Evolutionary conservation across 768 basidiomycete species (phyloP), one percentile per base, ranked within the genome.

Genomic region (Wakefieldia striispora): DNA sequence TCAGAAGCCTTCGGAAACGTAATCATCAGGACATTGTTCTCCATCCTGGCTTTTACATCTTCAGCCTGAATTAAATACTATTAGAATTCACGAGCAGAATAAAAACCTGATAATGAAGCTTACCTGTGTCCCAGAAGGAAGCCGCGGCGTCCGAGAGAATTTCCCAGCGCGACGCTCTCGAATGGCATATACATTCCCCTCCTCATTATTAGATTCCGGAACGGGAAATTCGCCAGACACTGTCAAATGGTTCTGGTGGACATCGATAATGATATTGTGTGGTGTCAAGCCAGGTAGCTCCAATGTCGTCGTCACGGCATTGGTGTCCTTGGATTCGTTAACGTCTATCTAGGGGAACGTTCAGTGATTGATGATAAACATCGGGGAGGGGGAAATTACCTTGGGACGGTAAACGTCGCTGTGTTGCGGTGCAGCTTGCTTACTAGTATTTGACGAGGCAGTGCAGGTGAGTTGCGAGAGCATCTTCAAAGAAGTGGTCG

Each of bases 241-340:
- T 2, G 68, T 76, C 43, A 84, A 64, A 34, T 68, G 71, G 49
- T 72, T 70, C 51, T 78, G 71, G 35, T 73, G 71, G 17, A 80
- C 61, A 43, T 80, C 73, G 42, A 82, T 75, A 29, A 64, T 56
- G 37, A 82, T 70, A 43, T 73, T 69, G 37, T 77, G 73, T 45
- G 78, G 76, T 45, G 70, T 75, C 45, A 81, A 59, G 9, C 81
- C 80, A 5, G 82, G 81, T 2, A 81, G 63, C 56, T 82, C 83
- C 48, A 83, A 79, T 6, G 73, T 73, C 10, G 78, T 79, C 2
- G 75, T 78, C 23, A 81, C 72, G 17, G 56, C 49, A 53, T 75
- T 74, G n/a, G 59, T 57, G 1, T 72, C 68, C 14, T 67, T 53
- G 43, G 74, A 68, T 57, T 80, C 77, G 44, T 75, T 68, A 2